Evolutionary conservation across 2,329 filamentous ascomycete genomes (phyloP).

Genomic region (Pseudogymnoascus sp.): DNA sequence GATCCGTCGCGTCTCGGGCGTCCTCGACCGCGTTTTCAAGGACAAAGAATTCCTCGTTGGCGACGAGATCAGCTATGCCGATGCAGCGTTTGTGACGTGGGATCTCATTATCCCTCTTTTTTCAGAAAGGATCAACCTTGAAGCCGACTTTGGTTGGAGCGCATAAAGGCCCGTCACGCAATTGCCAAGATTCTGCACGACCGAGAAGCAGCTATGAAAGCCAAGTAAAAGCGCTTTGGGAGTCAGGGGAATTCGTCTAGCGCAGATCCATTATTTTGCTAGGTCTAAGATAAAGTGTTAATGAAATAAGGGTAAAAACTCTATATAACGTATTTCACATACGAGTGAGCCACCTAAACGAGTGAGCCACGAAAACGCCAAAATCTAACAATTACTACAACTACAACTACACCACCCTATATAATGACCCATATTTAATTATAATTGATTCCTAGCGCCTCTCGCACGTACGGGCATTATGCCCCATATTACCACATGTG

Average conservation of each 20-base stretch:
- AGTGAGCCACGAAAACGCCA: too few relatives aligned
- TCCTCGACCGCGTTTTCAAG: conserved; percentile 34
- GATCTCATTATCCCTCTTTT: conserved; percentile 13
- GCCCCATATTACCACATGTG: too few relatives aligned
- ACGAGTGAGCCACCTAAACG: too few relatives aligned
- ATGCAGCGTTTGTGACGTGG: conserved; percentile 20
- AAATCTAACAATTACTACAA: too few relatives aligned
- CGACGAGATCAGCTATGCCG: conserved; percentile 32
- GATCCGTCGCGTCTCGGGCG: conserved; percentile 26
- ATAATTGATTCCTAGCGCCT: too few relatives aligned
- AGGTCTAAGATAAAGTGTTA: conserved; percentile 7
- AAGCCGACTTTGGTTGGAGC: conserved; percentile 20
- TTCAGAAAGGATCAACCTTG: conserved; percentile 13
- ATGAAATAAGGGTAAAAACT: too few relatives aligned
- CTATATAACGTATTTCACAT: too few relatives aligned
- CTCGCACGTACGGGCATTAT: too few relatives aligned
- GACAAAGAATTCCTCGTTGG: conserved; percentile 32
- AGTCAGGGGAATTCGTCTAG: conserved; percentile 3
- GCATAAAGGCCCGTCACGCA: conserved; percentile 9
- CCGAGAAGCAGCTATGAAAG: conserved; percentile 10
- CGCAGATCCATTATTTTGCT: background rate
- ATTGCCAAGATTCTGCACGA: conserved; percentile 12
- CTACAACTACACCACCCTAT: too few relatives aligned
- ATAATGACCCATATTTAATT: too few relatives aligned
- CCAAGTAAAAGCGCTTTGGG: conserved; percentile 9